These are phyloP conservation scores for Dipodascus geniculatus DNA, from an alignment of 805 yeast genomes.

Conservation along the genomic window DNA sequence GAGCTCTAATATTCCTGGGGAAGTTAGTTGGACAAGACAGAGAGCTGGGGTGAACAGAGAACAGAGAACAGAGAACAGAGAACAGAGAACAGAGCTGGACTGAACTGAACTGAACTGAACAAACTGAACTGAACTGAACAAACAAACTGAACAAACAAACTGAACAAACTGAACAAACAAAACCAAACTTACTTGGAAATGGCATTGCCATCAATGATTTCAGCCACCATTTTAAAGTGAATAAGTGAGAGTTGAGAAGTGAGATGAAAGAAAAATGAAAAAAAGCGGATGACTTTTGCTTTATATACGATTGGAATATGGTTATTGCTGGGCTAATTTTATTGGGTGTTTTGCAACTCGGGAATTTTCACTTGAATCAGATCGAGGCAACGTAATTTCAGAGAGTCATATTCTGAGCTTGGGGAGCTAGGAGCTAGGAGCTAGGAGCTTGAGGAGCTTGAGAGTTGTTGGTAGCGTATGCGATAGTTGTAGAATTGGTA, in stretches of 20 bases:
- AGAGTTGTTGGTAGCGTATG: no score
- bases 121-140: no score
- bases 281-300: neutral
- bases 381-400: no score
- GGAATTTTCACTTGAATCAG: neutral
- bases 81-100: no score
- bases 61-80: neutral
- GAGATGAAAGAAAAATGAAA: neutral
- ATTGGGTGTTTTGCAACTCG: neutral
- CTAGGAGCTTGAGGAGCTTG: no score
- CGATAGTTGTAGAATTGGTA: no score
- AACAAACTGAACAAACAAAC: no score
- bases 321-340: neutral
- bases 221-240: constrained; percentile 12
- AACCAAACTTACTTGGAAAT: constrained; percentile 32
- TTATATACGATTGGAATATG: neutral
- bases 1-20: constrained; percentile 32
- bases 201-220: constrained; percentile 47
- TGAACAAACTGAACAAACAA: no score
- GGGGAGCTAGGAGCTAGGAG: no score
- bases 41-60: neutral
- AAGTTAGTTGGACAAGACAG: neutral
- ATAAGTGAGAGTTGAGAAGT: neutral
- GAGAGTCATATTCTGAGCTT: no score
- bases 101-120: neutral